Evolutionary conservation across 345 rosid species (phyloP).

Genomic region (Reutealis trisperma): DNA sequence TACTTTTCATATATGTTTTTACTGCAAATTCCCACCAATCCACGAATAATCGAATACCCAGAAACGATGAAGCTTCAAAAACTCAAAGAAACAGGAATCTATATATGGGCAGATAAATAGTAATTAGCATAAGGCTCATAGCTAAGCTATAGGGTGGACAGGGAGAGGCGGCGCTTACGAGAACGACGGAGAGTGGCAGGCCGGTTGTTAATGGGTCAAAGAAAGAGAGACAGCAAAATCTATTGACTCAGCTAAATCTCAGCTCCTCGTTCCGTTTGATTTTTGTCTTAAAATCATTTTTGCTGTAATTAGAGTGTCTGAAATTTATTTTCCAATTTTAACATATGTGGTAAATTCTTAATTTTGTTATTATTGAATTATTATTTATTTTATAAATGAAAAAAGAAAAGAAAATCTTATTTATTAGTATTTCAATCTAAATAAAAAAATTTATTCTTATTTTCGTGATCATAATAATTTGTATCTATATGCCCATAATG

Average conservation of each 20-base stretch:
- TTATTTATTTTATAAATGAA: too few species aligned
- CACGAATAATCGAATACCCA: neutral
- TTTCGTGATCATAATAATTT: too few species aligned
- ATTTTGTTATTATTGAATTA: too few species aligned
- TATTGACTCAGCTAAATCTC: neutral
- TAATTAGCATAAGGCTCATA: too few species aligned
- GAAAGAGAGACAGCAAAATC: neutral
- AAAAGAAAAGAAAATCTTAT: too few species aligned
- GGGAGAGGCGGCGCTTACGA: conserved; percentile 5
- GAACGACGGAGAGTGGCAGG: neutral
- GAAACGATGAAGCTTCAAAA: neutral
- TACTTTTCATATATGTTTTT: conserved; percentile 34
- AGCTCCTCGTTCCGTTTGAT: neutral
- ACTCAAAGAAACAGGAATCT: neutral
- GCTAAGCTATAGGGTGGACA: neutral
- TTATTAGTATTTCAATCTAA: too few species aligned
- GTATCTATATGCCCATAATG: too few species aligned
- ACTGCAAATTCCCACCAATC: neutral
- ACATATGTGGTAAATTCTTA: too few species aligned
- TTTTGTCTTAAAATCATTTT: neutral
- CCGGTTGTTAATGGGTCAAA: neutral
- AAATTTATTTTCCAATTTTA: neutral
- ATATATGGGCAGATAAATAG: neutral
- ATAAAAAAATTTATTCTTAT: too few species aligned
- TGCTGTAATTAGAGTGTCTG: neutral